Evolutionary conservation across 768 basidiomycete species (phyloP).

Genomic region (Phaeotremella skinneri): DNA sequence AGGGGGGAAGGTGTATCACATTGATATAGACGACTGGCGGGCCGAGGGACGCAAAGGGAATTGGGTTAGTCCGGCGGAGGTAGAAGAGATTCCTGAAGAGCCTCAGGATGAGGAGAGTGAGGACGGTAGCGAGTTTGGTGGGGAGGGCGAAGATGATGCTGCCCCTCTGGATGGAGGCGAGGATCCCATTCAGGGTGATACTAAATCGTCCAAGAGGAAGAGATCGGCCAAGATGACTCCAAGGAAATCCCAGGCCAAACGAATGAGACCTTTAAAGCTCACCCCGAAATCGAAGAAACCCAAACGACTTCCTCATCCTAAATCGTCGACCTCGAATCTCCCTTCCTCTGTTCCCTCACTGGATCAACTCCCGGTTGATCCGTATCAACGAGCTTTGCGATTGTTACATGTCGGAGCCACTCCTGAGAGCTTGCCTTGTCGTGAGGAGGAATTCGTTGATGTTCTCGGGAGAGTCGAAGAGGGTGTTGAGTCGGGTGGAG

Average conservation of each 20-base stretch:
- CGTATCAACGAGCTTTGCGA: conserved; percentile 84
- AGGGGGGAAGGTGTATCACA: conserved; percentile 33
- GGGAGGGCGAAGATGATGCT: conserved; percentile 14
- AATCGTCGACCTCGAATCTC: conserved; percentile 30
- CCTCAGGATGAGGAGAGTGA: not conserved
- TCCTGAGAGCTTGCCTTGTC: conserved; percentile 82
- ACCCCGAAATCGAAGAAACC: conserved; percentile 22
- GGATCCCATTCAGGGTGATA: conserved; percentile 11
- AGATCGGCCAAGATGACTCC: conserved; percentile 33
- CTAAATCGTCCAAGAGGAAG: conserved; percentile 10
- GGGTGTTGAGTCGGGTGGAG: conserved; percentile 84
- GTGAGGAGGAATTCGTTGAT: conserved; percentile 76
- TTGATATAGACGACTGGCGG: conserved; percentile 44
- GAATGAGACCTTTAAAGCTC: not conserved
- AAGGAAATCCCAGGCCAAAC: conserved; percentile 18
- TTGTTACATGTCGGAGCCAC: conserved; percentile 88
- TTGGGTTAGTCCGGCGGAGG: conserved; percentile 3
- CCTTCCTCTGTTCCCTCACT: conserved; percentile 41
- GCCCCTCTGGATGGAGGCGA: conserved; percentile 24
- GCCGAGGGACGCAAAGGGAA: conserved; percentile 29
- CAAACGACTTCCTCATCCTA: conserved; percentile 33
- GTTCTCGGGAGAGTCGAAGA: conserved; percentile 76
- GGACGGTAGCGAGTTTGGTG: conserved; percentile 10
- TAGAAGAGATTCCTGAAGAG: not conserved
- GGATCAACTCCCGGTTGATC: conserved; percentile 66